Conservation (phyloP, 768 basidiomycete species). For the Leccinum olivaceopallidum region DNA sequence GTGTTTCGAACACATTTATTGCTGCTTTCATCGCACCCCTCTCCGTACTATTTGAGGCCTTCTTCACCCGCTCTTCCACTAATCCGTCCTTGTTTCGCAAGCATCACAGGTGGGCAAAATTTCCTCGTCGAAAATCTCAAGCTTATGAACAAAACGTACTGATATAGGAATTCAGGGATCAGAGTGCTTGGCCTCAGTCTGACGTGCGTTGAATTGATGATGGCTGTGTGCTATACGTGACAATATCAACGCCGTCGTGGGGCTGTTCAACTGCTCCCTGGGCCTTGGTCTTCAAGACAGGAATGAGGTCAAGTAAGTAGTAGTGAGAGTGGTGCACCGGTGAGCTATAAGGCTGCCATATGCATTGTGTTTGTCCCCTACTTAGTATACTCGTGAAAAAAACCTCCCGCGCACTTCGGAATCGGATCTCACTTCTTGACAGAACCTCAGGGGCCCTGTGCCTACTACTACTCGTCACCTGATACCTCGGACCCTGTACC, state of each 20-base stretch:
- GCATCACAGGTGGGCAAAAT: constrained; percentile 28
- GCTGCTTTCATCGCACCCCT: constrained; percentile 14
- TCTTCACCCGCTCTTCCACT: constrained; percentile 4
- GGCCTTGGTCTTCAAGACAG: too few species aligned
- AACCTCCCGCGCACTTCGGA: neutral
- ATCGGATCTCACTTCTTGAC: neutral
- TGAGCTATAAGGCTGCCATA: too few species aligned
- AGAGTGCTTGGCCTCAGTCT: too few species aligned
- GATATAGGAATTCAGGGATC: too few species aligned
- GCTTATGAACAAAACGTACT: too few species aligned
- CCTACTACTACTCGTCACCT: neutral
- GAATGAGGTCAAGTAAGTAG: too few species aligned
- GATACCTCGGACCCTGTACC: neutral
- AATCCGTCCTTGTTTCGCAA: constrained; percentile 30
- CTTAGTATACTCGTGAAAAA: neutral
- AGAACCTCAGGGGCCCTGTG: neutral
- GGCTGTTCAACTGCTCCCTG: too few species aligned
- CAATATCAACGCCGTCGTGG: too few species aligned
- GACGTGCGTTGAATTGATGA: too few species aligned
- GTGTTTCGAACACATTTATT: constrained; percentile 9
- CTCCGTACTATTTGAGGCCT: constrained; percentile 17
- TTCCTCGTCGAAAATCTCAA: constrained; percentile 19
- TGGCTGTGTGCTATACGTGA: too few species aligned
- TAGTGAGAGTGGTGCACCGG: too few species aligned
- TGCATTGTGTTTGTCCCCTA: too few species aligned